Evolutionary conservation across 2,329 filamentous ascomycete species (phyloP), one percentile per base, ranked within the genome.

Genomic region (Zymoseptoria tritici): DNA sequence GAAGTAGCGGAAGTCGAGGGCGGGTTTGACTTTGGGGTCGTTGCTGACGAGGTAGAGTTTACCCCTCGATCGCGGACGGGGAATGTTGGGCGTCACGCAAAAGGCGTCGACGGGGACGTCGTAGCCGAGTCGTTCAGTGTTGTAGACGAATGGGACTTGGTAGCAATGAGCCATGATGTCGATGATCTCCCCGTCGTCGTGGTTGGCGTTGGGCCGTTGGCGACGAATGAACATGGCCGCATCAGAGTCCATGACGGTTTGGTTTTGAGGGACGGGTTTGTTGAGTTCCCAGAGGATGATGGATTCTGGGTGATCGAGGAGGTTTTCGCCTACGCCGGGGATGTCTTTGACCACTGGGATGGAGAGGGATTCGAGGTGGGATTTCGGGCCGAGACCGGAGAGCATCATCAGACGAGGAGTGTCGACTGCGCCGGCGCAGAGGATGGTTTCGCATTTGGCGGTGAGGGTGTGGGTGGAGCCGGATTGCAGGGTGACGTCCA

Each of bases 91-190:
- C 16, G 90, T 94, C 87, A 94, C 94, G 83, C 90, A 94, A 80
- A 95, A 95, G 56, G 90, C 90, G 69, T 92, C 88, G 62, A 87
- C 78, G 54, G 84, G 84, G 49, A 79, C 79, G 68, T 86, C 84
- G 73, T 87, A 96, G 66, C 91, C 91, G 9, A 96, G 82, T 49
- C 78, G 86, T 58, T 82, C 78, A 1, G 91, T 96, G 81, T 96
- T 96, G 67, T 91, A 84, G 63, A 87, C 89, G 77, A 96, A 96
- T 57, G 91, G 91, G 67, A 96, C 95, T 77, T 96, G 91, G 80
- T 96, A 96, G 83, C 91, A 96, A 79, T 96, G 91, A 88, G 94
- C 94, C 91, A 96, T 96, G 70, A 95, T 78, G 71, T 96, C 91
- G 64, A 88, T 89, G 58, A 89, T 86, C 62, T 88, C 83, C 56